These are phyloP conservation scores for Kodamaea sagamina DNA, from an alignment of 805 yeast species.

Conservation along the genomic window DNA sequence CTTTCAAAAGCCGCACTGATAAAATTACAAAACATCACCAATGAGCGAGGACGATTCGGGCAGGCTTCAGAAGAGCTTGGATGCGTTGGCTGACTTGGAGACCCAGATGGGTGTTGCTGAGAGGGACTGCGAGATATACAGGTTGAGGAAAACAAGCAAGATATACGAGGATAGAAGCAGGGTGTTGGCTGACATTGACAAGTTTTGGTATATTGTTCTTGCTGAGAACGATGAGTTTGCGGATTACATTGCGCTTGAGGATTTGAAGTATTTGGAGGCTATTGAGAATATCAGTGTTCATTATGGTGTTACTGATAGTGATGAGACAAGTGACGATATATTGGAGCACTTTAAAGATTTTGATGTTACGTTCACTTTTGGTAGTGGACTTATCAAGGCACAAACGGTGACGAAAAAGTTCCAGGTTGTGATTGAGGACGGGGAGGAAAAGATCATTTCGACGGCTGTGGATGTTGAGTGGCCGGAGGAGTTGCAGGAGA, in stretches of 20 bases:
- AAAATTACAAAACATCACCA: background rate
- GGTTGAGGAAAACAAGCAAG: constrained; percentile 54
- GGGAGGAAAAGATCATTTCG: constrained; percentile 58
- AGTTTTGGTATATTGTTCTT: constrained; percentile 85
- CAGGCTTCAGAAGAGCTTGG: constrained; percentile 31
- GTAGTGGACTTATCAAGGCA: constrained; percentile 47
- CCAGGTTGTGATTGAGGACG: constrained; percentile 48
- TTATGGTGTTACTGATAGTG: constrained; percentile 42
- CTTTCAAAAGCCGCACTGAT: background rate
- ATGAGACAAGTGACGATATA: constrained; percentile 18
- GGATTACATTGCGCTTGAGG: constrained; percentile 75
- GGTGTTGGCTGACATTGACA: constrained; percentile 57
- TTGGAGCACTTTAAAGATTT: constrained; percentile 54
- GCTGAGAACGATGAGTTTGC: constrained; percentile 85
- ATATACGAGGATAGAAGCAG: constrained; percentile 59
- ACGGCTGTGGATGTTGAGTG: constrained; percentile 59
- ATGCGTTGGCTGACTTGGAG: constrained; percentile 58
- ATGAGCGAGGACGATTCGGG: constrained; percentile 8
- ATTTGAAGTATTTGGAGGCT: constrained; percentile 70
- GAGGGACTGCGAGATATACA: constrained; percentile 55
- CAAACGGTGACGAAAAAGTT: constrained; percentile 67
- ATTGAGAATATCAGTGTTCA: constrained; percentile 65
- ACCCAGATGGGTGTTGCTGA: constrained; percentile 61
- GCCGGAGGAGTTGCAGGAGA: constrained; percentile 63
- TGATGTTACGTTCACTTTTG: constrained; percentile 59